Conservation (phyloP, 768 basidiomycete genomes). For the Tylopilus cervinicoccineus region DNA sequence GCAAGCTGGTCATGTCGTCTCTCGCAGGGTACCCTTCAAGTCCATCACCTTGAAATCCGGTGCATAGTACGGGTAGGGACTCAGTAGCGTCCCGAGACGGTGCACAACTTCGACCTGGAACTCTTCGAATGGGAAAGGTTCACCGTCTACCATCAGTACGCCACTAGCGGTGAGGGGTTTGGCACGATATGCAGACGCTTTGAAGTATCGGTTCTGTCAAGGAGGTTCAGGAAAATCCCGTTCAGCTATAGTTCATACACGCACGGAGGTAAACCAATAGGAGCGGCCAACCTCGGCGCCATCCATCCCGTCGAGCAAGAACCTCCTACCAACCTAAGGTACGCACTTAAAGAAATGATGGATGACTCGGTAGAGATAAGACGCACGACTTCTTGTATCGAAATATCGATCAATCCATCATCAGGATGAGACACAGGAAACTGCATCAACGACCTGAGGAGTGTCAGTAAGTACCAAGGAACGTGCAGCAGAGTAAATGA, state of each 20-base stretch:
- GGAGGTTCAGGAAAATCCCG: slow-evolving; percentile 8
- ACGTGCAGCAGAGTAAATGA: neutral
- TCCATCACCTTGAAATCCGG: slow-evolving; percentile 43
- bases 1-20: slow-evolving; percentile 1
- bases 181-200: slow-evolving; percentile 70
- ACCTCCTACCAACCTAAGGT: slow-evolving; percentile 36
- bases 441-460: slow-evolving; percentile 65
- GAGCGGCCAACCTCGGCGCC: slow-evolving; percentile 57
- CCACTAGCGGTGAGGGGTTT: slow-evolving; percentile 55
- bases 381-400: slow-evolving; percentile 58
- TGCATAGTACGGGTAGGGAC: slow-evolving; percentile 51
- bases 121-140: slow-evolving; percentile 66
- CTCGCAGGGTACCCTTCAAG: slow-evolving; percentile 20
- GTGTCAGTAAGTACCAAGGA: neutral
- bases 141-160: slow-evolving; percentile 72
- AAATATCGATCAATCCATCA: slow-evolving; percentile 75
- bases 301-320: slow-evolving; percentile 50
- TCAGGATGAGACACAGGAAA: slow-evolving; percentile 80
- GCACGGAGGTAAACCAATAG: slow-evolving; percentile 61
- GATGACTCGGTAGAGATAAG: neutral
- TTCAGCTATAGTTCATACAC: slow-evolving; percentile 13
- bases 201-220: slow-evolving; percentile 62
- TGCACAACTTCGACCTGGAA: slow-evolving; percentile 75
- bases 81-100: slow-evolving; percentile 62
- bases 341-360: neutral